Conservation (phyloP, 169 alveolate genomes). For the Plasmodium ovale region DNA sequence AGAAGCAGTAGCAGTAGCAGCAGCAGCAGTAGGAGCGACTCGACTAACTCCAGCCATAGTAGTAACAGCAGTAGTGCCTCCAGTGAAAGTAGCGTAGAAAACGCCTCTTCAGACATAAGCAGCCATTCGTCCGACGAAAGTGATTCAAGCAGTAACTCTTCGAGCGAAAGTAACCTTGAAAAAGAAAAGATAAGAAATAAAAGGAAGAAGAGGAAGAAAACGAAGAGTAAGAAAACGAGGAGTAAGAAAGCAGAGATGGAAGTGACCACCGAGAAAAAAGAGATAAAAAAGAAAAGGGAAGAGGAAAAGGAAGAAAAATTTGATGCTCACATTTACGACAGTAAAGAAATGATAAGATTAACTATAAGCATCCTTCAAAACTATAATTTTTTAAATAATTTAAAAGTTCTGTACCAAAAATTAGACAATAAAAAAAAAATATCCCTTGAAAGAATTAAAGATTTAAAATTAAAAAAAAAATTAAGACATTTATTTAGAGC, state of each 20-base stretch:
- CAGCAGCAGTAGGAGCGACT: neutral
- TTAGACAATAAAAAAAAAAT: slow-evolving; percentile 75
- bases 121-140: neutral
- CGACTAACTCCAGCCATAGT: neutral
- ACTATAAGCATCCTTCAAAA: slow-evolving; percentile 69
- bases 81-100: slow-evolving; percentile 15
- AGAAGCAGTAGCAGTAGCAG: neutral
- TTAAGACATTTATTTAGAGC: slow-evolving; percentile 85
- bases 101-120: neutral
- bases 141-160: slow-evolving; percentile 2
- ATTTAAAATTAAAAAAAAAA: slow-evolving; percentile 82
- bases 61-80: neutral
- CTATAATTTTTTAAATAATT: slow-evolving; percentile 70
- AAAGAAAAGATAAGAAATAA: neutral
- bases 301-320: slow-evolving; percentile 1
- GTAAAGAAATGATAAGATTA: slow-evolving; percentile 75
- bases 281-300: neutral
- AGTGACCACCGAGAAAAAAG: neutral
- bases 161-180: neutral
- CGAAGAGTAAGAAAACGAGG: neutral
- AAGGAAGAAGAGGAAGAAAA: neutral
- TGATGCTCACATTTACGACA: slow-evolving; percentile 73
- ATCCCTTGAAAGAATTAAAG: slow-evolving; percentile 75
- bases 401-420: slow-evolving; percentile 66
- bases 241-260: neutral